A percentile compares a stretch with the other conserved stretches of the same genome.
These are phyloP conservation scores for Mycena vulgaris DNA, from an alignment of 768 basidiomycete species.

Conservation along the genomic window DNA sequence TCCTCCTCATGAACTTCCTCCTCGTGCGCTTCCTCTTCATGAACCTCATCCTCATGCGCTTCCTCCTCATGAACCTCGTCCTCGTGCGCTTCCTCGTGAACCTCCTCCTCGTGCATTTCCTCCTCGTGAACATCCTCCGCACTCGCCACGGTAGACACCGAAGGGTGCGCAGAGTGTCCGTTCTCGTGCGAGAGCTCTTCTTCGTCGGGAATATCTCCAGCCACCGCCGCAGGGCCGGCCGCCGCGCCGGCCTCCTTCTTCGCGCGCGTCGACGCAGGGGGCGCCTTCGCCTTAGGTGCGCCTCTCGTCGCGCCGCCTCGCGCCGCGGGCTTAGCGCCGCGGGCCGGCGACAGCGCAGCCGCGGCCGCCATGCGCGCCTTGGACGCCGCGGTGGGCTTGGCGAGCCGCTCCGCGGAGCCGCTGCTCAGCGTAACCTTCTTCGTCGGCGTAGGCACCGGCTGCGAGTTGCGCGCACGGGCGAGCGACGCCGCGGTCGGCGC, in stretches of 20 bases:
- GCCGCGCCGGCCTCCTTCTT: conserved; percentile 30
- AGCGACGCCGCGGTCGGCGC: conserved; percentile 90
- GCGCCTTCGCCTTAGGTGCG: conserved; percentile 40
- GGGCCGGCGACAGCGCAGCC: conserved; percentile 47
- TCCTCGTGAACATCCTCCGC: conserved; percentile 38
- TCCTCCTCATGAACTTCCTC: conserved; percentile 40
- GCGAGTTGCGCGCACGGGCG: conserved; percentile 74
- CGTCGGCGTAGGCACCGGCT: conserved; percentile 61
- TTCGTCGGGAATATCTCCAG: conserved; percentile 34
- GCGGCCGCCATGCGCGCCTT: conserved; percentile 65
- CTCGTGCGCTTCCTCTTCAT: conserved; percentile 27
- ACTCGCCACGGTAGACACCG: neutral
- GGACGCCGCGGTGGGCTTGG: conserved; percentile 87
- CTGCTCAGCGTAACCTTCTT: conserved; percentile 71
- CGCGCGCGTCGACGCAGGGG: conserved; percentile 26
- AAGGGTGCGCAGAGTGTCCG: conserved; percentile 22
- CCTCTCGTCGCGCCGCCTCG: conserved; percentile 51
- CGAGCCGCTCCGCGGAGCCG: conserved; percentile 75
- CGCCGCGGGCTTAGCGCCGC: conserved; percentile 46
- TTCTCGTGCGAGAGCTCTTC: conserved; percentile 32
- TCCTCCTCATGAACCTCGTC: conserved; percentile 30
- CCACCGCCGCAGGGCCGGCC: conserved; percentile 12
- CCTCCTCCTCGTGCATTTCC: conserved; percentile 38
- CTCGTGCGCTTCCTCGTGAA: conserved; percentile 32
- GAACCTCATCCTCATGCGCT: conserved; percentile 34